These are phyloP conservation scores for Isabelozyma rhagii DNA, from an alignment of 805 yeast genomes.

Conservation along the genomic window DNA sequence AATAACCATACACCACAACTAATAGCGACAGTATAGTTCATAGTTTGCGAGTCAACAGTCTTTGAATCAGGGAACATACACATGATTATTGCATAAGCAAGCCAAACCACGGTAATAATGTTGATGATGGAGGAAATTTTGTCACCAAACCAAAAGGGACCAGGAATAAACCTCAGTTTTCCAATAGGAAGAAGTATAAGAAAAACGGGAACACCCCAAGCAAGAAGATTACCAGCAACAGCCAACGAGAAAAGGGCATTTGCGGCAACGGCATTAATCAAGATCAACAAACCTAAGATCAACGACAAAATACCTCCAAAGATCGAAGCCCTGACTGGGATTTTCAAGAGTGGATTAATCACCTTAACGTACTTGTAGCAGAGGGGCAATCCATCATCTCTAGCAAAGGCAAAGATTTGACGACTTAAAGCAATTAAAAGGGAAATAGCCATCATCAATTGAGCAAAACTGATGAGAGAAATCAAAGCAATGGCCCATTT, in stretches of 20 bases:
- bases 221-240: conserved; percentile 59
- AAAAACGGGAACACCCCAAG: conserved; percentile 62
- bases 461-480: conserved; percentile 56
- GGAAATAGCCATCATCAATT: conserved; percentile 65
- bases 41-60: conserved; percentile 39
- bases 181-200: conserved; percentile 51
- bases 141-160: conserved; percentile 63
- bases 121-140: conserved; percentile 43
- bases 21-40: conserved; percentile 71
- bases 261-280: conserved; percentile 60
- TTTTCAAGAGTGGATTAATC: conserved; percentile 54
- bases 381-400: conserved; percentile 74
- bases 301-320: conserved; percentile 51
- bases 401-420: conserved; percentile 72
- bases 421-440: conserved; percentile 62
- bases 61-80: conserved; percentile 58
- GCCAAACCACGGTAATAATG: conserved; percentile 46
- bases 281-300: conserved; percentile 53
- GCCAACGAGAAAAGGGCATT: conserved; percentile 65
- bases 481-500: conserved; percentile 64
- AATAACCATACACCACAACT: conserved; percentile 59
- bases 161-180: conserved; percentile 53
- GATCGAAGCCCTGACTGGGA: conserved; percentile 63
- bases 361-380: conserved; percentile 49
- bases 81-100: conserved; percentile 50